A percentile compares a stretch with the other conserved stretches of the same genome.
Conservation (phyloP, 495 filamentous ascomycete genomes). For the Trichoderma reesei region DNA sequence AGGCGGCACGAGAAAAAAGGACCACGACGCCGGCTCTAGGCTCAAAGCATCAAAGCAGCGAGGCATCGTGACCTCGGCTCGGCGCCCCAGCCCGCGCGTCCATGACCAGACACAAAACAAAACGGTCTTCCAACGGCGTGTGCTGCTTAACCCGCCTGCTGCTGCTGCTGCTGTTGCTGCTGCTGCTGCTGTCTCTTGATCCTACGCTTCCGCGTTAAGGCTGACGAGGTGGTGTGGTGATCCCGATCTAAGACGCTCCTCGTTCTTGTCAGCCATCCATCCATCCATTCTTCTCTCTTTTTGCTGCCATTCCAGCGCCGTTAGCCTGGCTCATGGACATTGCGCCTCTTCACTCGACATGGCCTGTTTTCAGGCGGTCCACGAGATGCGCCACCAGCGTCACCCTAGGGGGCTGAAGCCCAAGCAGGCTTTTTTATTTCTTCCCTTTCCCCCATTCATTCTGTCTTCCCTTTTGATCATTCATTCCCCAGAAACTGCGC, state of each 20-base stretch:
- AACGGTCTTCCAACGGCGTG: background rate
- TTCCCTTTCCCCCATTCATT: background rate
- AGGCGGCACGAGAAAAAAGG: too few species aligned
- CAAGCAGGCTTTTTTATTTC: background rate
- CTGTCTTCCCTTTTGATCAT: slow-evolving; percentile 1
- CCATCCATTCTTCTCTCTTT: too few species aligned
- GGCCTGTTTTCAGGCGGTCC: background rate
- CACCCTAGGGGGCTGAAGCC: background rate
- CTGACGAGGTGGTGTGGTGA: slow-evolving; percentile 4
- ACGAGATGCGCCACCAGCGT: slow-evolving; percentile 3
- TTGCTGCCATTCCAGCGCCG: background rate
- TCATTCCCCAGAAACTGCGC: too few species aligned
- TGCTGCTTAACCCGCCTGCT: background rate
- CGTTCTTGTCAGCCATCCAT: too few species aligned
- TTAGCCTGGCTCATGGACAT: background rate
- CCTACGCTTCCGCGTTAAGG: background rate
- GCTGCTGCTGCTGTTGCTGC: background rate
- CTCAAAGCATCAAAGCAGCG: too few species aligned
- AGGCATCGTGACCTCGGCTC: background rate
- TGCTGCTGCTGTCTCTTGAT: background rate
- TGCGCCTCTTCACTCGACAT: slow-evolving; percentile 2
- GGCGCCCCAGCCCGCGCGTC: background rate
- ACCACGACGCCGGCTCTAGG: background rate
- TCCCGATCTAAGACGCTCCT: too few species aligned
- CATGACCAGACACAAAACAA: too few species aligned